These are phyloP conservation scores for sorghum (Sorghum bicolor) DNA, from an alignment of 176 grass and related monocot species.

Conservation along the genomic window Sorghum_bicolor_NCBIv3 NC_012873.2:2559001-2559500, in stretches of 20 bases:
- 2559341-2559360: conserved; percentile 74
- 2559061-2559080: conserved; percentile 5
- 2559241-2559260: conserved; percentile 66
- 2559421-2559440: conserved; percentile 69
- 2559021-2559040: conserved; percentile 37
- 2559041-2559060: conserved; percentile 12
- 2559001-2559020: conserved; percentile 22
- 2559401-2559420: conserved; percentile 75
- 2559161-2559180: conserved; percentile 16
- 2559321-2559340: conserved; percentile 57
- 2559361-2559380: conserved; percentile 80
- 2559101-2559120: conserved; percentile 55
- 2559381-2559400: conserved; percentile 59
- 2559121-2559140: conserved; percentile 24
- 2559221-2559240: conserved; percentile 30
- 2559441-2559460: conserved; percentile 45
- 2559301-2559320: conserved; percentile 44
- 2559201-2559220: conserved; percentile 32
- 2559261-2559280: conserved; percentile 74
- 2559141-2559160: conserved; percentile 20
- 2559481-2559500: conserved; percentile 80
- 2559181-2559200: conserved; percentile 21
- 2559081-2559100: conserved; percentile 31
- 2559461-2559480: conserved; percentile 53
- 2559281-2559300: conserved; percentile 48